Evolutionary conservation across 139 green algal genomes (phyloP).

Genomic region (Microglena sp.): DNA sequence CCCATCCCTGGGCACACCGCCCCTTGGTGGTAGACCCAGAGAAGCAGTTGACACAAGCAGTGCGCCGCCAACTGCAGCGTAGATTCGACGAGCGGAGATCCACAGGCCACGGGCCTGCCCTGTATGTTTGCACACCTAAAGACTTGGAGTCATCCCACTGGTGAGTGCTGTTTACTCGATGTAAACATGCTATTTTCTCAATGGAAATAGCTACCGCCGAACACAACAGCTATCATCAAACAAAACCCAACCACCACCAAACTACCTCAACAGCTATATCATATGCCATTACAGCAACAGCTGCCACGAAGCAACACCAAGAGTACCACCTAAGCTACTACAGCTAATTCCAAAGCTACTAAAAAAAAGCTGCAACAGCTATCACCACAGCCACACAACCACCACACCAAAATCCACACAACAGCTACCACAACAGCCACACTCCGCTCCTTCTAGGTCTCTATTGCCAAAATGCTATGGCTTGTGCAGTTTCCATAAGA

Average conservation of each 20-base stretch:
- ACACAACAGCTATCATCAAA: no score
- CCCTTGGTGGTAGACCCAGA: constrained; percentile 59
- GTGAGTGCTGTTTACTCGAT: constrained; percentile 24
- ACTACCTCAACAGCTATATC: no score
- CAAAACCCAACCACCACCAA: no score
- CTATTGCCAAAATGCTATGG: constrained; percentile 13
- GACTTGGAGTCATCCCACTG: constrained; percentile 33
- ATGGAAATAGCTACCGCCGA: no score
- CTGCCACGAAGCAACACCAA: no score
- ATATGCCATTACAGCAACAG: no score
- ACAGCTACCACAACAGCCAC: no score
- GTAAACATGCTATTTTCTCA: no score
- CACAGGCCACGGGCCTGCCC: constrained; percentile 14
- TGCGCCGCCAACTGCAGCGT: constrained; percentile 4
- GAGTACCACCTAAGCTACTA: no score
- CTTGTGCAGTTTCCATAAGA: constrained; percentile 25
- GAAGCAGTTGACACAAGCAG: constrained; percentile 20
- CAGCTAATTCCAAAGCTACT: no score
- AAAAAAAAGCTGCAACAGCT: no score
- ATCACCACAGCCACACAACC: not conserved
- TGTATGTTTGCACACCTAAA: constrained; percentile 44
- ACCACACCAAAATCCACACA: not conserved
- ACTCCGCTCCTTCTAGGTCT: constrained; percentile 36
- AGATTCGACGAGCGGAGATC: constrained; percentile 18
- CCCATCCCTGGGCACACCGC: constrained; percentile 44